phyloP scores from a whole-genome alignment of 768 basidiomycete species.

The Boletus sensibilis region DNA sequence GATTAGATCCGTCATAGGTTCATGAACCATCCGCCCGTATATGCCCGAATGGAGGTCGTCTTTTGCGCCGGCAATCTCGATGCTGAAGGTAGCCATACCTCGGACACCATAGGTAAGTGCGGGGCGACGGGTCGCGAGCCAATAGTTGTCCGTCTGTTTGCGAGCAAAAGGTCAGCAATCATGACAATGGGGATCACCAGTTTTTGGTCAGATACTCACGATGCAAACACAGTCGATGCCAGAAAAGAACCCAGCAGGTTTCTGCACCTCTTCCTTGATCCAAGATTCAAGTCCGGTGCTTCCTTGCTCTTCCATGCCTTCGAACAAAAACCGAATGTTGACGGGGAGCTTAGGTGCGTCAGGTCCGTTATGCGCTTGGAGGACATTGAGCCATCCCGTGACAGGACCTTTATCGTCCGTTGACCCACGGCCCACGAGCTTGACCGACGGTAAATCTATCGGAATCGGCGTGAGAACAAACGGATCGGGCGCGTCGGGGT shows the following conservation, averaged over 20 bases:
- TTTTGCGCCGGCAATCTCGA: conserved; percentile 74
- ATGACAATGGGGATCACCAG: background rate
- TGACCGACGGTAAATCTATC: no score
- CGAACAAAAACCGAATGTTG: conserved; percentile 84
- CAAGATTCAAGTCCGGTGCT: conserved; percentile 51
- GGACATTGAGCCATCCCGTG: conserved; percentile 82
- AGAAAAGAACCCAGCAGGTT: conserved; percentile 57
- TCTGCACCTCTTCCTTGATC: conserved; percentile 54
- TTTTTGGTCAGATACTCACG: conserved; percentile 41
- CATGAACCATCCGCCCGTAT: conserved; percentile 73
- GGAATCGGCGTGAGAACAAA: conserved; percentile 2
- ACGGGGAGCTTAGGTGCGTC: no score
- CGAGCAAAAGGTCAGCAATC: background rate
- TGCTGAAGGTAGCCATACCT: conserved; percentile 78
- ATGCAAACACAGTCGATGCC: conserved; percentile 89
- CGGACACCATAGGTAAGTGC: conserved; percentile 81
- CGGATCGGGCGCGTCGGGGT: background rate
- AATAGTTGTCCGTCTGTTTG: conserved; percentile 81
- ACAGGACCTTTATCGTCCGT: conserved; percentile 91
- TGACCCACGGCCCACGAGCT: conserved; percentile 78
- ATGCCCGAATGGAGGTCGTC: conserved; percentile 88
- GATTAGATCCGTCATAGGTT: conserved; percentile 89
- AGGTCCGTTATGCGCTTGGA: conserved; percentile 86
- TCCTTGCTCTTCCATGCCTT: conserved; percentile 86
- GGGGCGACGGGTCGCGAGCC: conserved; percentile 76